phyloP scores from a whole-genome alignment of 345 rosid genomes.

The Brassica nigra region DNA sequence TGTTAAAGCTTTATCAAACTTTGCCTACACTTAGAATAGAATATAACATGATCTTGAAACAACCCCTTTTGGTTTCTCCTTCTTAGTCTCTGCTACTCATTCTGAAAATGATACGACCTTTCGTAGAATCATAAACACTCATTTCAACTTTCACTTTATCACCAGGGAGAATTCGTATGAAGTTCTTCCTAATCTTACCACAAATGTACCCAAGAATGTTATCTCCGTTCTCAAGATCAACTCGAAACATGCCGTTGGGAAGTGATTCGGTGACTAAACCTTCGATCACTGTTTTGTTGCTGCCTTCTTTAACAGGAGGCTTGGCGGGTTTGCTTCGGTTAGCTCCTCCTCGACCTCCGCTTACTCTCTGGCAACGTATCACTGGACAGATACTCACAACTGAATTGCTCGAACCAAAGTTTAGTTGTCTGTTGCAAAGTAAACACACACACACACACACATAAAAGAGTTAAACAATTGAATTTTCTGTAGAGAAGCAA shows the following conservation, averaged over 20 bases:
- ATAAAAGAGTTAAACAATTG: neutral
- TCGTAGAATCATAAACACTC: constrained; percentile 77
- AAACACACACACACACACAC: neutral
- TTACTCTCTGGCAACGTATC: constrained; percentile 44
- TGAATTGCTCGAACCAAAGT: constrained; percentile 20
- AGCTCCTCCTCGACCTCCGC: constrained; percentile 41
- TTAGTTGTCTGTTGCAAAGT: constrained; percentile 32
- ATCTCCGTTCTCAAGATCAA: constrained; percentile 57
- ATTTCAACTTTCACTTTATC: constrained; percentile 86
- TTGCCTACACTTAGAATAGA: constrained; percentile 6
- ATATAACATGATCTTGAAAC: neutral
- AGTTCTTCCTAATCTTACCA: constrained; percentile 88
- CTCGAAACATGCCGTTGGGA: constrained; percentile 67
- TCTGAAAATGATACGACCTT: constrained; percentile 75
- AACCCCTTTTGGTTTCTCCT: neutral
- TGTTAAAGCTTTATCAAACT: constrained; percentile 18
- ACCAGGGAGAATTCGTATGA: constrained; percentile 79
- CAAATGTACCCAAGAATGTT: constrained; percentile 83
- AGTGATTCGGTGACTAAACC: constrained; percentile 51
- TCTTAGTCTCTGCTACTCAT: constrained; percentile 45
- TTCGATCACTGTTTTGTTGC: constrained; percentile 47
- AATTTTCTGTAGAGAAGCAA: neutral
- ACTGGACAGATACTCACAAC: constrained; percentile 13
- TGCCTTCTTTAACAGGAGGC: constrained; percentile 41
- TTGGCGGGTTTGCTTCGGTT: constrained; percentile 40